Base-by-base conservation (phyloP, 305 asterid genomes). In the Plantago lanceolata region DNA sequence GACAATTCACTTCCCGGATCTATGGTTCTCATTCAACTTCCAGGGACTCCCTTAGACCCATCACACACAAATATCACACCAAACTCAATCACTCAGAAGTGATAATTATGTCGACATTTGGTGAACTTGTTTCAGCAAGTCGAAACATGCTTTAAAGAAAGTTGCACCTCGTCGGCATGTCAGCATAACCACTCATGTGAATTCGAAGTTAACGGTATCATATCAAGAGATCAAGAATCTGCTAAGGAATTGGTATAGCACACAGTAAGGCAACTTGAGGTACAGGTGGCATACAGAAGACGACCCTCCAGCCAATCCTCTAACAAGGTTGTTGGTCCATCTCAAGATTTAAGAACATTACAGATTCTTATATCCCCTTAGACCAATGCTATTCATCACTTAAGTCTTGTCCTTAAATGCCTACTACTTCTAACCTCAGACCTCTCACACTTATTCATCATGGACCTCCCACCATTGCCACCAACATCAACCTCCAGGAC, bases 401-500 rank as follows among this genome's bases (percentile, higher is more conserved):
- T 71, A 78, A 67, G 71, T 75, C 72, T 35, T 57, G 78, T 82
- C 82, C 67, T 65, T 8, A 65, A 74, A 66, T 66, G 63, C 57
- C 66, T 61, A 6, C 5, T 61, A 51, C 57, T 56, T 35, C 21
- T 65, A 57, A 64, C 47, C 47, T 40, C n/a, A n/a, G n/a, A n/a
- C n/a, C 47, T 35, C 67, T 57, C 71, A 69, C 82, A 76, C 69
- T 63, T 35, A 67, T 59, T 62, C 52, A 75, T 73, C 67, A 71
- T 76, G 84, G 81, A 81, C 71, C 70, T 76, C 83, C 28, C 85
- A 79, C 81, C 71, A 72, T 69, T 26, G 63, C 61, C 71, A 57
- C 59, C 71, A 68, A 53, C 75, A 65, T 65, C 65, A 57, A 19
- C 48, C 58, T 60, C 67, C 61, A 71, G 69, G 53, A 68, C 78